These are phyloP conservation scores for Penicillium daleae DNA, from an alignment of 495 filamentous ascomycete species.

Conservation along the genomic window DNA sequence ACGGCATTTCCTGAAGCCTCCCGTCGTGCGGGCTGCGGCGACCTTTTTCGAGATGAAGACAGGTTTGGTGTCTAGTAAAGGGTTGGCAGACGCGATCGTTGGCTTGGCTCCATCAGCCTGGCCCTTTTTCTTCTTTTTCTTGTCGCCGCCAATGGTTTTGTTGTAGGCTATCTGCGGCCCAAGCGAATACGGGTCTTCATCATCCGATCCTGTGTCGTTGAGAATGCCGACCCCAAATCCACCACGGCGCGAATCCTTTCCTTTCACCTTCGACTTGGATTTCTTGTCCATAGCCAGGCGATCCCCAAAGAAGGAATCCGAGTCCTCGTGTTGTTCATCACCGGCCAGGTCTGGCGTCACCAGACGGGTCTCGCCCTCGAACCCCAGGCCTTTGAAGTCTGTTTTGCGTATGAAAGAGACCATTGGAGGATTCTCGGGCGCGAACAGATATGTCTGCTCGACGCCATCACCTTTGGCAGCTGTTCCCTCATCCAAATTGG, in stretches of 20 bases:
- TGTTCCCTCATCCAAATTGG: constrained; percentile 61
- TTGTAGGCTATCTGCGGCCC: constrained; percentile 93
- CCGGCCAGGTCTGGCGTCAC: constrained; percentile 39
- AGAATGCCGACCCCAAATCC: constrained; percentile 88
- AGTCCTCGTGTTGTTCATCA: constrained; percentile 51
- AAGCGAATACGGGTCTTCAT: constrained; percentile 92
- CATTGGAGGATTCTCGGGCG: constrained; percentile 82
- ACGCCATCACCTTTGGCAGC: constrained; percentile 40
- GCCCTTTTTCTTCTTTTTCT: constrained; percentile 74
- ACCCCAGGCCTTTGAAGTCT: constrained; percentile 83
- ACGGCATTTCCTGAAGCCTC: constrained; percentile 76
- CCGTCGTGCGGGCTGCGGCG: constrained; percentile 55
- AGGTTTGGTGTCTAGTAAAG: constrained; percentile 68
- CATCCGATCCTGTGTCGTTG: constrained; percentile 96
- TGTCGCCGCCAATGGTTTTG: constrained; percentile 78
- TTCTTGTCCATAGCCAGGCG: constrained; percentile 37
- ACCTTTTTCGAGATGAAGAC: constrained; percentile 80
- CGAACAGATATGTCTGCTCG: constrained; percentile 73
- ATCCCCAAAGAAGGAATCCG: constrained; percentile 47
- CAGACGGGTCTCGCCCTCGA: constrained; percentile 66
- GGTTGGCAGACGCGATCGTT: constrained; percentile 56
- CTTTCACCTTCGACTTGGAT: constrained; percentile 38
- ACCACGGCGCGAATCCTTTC: constrained; percentile 57
- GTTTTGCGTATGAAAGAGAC: constrained; percentile 75
- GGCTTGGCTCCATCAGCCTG: constrained; percentile 29